These are phyloP conservation scores for Sicyos edulis DNA, from an alignment of 306 rosid species.

Conservation along the genomic window DNA sequence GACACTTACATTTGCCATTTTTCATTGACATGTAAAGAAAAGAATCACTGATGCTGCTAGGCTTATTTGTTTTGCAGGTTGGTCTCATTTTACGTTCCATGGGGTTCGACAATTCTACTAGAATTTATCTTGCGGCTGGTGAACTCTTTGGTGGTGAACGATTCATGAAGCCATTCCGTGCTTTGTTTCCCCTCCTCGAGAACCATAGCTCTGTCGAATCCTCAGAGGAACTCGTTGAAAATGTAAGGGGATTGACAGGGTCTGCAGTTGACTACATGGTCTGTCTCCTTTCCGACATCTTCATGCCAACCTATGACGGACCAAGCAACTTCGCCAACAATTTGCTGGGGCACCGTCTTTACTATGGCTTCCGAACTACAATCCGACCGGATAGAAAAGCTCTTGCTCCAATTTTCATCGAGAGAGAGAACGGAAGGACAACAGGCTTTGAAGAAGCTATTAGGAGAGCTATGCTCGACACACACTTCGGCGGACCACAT, in stretches of 20 bases:
- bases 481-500: slow-evolving; percentile 88
- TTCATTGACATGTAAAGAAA: background rate
- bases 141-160: slow-evolving; percentile 87
- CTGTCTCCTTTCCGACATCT: slow-evolving; percentile 94
- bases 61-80: slow-evolving; percentile 41
- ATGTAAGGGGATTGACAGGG: slow-evolving; percentile 77
- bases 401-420: slow-evolving; percentile 85
- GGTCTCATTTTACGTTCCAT: slow-evolving; percentile 70
- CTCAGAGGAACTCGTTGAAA: slow-evolving; percentile 67
- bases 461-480: slow-evolving; percentile 65
- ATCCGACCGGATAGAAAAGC: slow-evolving; percentile 89
- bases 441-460: slow-evolving; percentile 75
- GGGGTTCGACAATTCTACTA: slow-evolving; percentile 53
- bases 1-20: background rate
- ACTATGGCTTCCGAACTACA: slow-evolving; percentile 88
- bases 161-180: slow-evolving; percentile 79
- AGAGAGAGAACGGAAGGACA: slow-evolving; percentile 51
- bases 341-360: slow-evolving; percentile 95
- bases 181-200: slow-evolving; percentile 69
- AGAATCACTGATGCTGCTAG: slow-evolving; percentile 10
- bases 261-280: slow-evolving; percentile 99
- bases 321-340: slow-evolving; percentile 99
- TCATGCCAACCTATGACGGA: slow-evolving; percentile 98
- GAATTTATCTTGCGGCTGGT: slow-evolving; percentile 68
- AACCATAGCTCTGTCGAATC: slow-evolving; percentile 75